Evolutionary conservation across 177 flowering plant species (phyloP).

Genomic region (Vitis hybrid): DNA sequence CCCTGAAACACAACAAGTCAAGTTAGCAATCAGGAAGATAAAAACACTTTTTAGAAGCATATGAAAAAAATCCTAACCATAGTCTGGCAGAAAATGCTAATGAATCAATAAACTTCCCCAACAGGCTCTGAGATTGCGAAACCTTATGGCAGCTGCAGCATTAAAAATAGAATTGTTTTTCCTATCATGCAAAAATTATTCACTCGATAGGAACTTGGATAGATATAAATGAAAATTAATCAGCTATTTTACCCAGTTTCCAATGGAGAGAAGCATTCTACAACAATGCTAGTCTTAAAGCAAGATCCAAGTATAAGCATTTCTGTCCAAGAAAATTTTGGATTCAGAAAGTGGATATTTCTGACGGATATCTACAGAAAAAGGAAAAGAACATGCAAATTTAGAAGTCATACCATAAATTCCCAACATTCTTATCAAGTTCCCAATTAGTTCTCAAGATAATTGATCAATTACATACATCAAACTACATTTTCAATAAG

Average conservation of each 20-base stretch:
- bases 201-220: neutral
- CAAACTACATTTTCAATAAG: neutral
- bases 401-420: neutral
- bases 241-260: constrained; percentile 40
- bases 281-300: constrained; percentile 55
- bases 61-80: constrained; percentile 46
- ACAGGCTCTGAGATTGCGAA: constrained; percentile 41
- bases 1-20: constrained; percentile 52
- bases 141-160: constrained; percentile 53
- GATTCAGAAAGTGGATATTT: constrained; percentile 73
- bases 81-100: constrained; percentile 73
- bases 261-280: constrained; percentile 63
- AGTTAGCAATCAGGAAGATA: constrained; percentile 4
- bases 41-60: neutral
- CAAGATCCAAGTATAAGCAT: constrained; percentile 80
- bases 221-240: neutral
- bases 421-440: neutral
- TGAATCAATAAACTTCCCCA: constrained; percentile 65
- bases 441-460: neutral
- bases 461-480: neutral
- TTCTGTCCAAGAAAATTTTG: constrained; percentile 71
- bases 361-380: constrained; percentile 51
- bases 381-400: neutral
- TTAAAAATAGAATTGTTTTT: constrained; percentile 5
- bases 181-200: neutral